Base-by-base conservation (phyloP, 2,329 filamentous ascomycete species). In the Microdochium trichocladiopsis region DNA sequence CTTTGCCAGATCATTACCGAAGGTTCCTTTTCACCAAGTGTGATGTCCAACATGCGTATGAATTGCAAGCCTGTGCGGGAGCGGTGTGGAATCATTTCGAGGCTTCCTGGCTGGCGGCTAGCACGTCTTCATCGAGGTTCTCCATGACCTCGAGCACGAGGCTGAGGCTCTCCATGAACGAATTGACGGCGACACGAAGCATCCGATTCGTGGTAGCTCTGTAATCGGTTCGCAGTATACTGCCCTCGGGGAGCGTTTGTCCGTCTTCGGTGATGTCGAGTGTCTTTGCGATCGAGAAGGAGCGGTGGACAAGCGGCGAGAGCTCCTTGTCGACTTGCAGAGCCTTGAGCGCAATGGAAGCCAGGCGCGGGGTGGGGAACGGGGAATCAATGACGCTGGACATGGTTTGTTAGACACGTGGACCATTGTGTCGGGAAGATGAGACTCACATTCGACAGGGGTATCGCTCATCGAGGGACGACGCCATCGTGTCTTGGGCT, bases 141-240 rank as follows among this genome's bases (percentile, higher is more conserved):
- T 89, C 84, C 88, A 96, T 96, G 16, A 95, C 88, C 51, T 91
- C 88, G 43, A 96, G 69, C 1, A 96, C 86, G 4, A 96, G 83
- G 50, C 84, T 83, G 52, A 96, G 69, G 60, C 87, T 95, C 63
- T 97, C 93, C 78, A 97, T 91, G 69, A 96, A 96, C 10, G 91
- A 90, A 71, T 97, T 97, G 52, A 96, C 92, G 2, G 93, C 89
- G 2, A 99, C 94, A 47, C 94, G 86, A 53, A 99, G 78, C 93
- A 97, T 97, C 60, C 94, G 86, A 66, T 96, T 96, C 21, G 94
- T 97, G 0, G 90, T 90, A 1, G 94, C 94, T 51, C 78, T 80
- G 71, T 97, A 97, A 55, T 87, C 80, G 10, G 89, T 87, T 55
- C 79, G 77, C 49, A 97, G 75, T 4, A 92, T 70, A 22, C 63